Percentiles rank a stretch among this genome's conserved stretches.
These are phyloP conservation scores for Vitis labrusca DNA, from an alignment of 164 flowering plant genomes.

Conservation along the genomic window DNA sequence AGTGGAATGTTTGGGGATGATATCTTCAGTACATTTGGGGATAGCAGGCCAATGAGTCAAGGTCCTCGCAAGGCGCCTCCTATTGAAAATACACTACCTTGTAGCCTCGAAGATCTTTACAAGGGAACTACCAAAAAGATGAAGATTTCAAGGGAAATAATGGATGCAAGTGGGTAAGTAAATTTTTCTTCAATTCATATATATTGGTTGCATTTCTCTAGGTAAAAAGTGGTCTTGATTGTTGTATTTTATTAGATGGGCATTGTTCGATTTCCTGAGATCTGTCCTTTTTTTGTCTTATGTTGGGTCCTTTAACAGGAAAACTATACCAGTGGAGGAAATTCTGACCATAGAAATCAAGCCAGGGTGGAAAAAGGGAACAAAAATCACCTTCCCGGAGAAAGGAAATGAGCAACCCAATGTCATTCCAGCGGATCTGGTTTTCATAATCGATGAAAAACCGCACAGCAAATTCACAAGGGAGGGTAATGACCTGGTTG, in stretches of 20 bases:
- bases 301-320: constrained; percentile 23
- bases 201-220: too few species aligned
- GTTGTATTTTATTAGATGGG: too few species aligned
- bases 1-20: constrained; percentile 37
- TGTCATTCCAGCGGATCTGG: constrained; percentile 50
- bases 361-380: constrained; percentile 68
- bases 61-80: constrained; percentile 35
- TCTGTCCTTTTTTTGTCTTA: neutral
- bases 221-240: too few species aligned
- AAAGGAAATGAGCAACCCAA: constrained; percentile 40
- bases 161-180: constrained; percentile 40
- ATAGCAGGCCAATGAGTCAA: constrained; percentile 20
- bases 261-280: neutral
- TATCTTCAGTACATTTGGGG: constrained; percentile 30
- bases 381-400: constrained; percentile 56
- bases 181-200: neutral
- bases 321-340: constrained; percentile 49
- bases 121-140: constrained; percentile 52
- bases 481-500: constrained; percentile 71
- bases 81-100: constrained; percentile 33
- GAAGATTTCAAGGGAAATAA: constrained; percentile 45
- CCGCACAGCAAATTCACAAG: constrained; percentile 69
- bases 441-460: constrained; percentile 80
- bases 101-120: constrained; percentile 45
- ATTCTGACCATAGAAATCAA: constrained; percentile 49